phyloP scores from a whole-genome alignment of 1,139 yeast species.

The Scheffersomyces illinoinensis region DNA sequence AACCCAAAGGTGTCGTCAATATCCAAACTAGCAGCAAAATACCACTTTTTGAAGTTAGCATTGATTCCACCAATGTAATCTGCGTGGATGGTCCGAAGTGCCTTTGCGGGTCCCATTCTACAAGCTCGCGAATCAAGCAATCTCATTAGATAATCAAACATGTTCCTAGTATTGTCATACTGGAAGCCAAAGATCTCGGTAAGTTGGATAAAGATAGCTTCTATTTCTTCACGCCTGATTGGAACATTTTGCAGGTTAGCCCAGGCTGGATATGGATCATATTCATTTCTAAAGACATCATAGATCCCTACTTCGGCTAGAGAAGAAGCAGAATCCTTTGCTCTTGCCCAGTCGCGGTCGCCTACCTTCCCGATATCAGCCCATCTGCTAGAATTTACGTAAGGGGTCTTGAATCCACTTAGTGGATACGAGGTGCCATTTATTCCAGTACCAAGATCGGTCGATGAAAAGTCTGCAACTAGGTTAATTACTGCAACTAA shows the following conservation, averaged over 20 bases:
- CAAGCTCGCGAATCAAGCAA: conserved; percentile 70
- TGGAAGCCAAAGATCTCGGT: conserved; percentile 70
- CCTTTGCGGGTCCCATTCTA: conserved; percentile 55
- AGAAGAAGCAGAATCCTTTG: conserved; percentile 22
- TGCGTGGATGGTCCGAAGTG: conserved; percentile 63
- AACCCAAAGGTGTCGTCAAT: conserved; percentile 80
- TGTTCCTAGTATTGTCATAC: conserved; percentile 58
- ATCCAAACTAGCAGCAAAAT: conserved; percentile 89
- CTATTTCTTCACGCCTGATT: conserved; percentile 15
- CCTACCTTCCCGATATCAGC: conserved; percentile 36
- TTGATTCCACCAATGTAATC: conserved; percentile 88
- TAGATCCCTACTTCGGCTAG: conserved; percentile 44
- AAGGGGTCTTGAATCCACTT: conserved; percentile 48
- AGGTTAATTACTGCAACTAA: neutral
- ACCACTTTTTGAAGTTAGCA: conserved; percentile 94
- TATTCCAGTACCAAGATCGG: neutral
- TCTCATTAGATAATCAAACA: conserved; percentile 62
- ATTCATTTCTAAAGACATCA: conserved; percentile 37
- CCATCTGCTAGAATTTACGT: conserved; percentile 47
- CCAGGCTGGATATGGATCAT: conserved; percentile 67
- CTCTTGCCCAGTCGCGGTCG: conserved; percentile 15
- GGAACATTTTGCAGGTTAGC: conserved; percentile 25
- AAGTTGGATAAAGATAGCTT: conserved; percentile 28
- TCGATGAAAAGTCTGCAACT: neutral
- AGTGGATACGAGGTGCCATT: conserved; percentile 25